Evolutionary conservation across 176 grass and related monocot genomes (phyloP).

Genomic region (Zoysia pacifica): DNA sequence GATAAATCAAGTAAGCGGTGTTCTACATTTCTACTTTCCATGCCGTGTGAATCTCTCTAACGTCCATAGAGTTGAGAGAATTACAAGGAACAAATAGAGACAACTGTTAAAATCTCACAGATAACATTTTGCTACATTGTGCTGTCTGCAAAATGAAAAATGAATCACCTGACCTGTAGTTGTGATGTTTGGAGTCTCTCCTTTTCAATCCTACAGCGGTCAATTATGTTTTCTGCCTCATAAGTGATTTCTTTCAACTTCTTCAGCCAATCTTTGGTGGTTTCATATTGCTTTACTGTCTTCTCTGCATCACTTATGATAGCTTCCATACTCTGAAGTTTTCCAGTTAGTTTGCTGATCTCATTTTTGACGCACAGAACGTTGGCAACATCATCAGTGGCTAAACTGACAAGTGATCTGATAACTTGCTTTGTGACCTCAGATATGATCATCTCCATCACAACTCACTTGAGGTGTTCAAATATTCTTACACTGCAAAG

Average conservation of each 20-base stretch:
- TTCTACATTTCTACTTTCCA: background rate
- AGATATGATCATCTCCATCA: slow-evolving; percentile 46
- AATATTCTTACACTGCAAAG: slow-evolving; percentile 17
- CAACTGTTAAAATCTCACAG: background rate
- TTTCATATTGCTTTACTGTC: slow-evolving; percentile 37
- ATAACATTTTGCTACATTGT: background rate
- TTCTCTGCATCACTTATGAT: slow-evolving; percentile 41
- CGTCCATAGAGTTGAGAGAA: background rate
- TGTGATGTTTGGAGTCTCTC: slow-evolving; percentile 19
- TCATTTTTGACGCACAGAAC: slow-evolving; percentile 40
- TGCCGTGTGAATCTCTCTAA: background rate
- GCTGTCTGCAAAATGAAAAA: background rate
- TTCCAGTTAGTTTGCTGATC: slow-evolving; percentile 34
- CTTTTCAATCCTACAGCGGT: slow-evolving; percentile 40
- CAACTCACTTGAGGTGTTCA: slow-evolving; percentile 16
- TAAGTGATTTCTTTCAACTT: slow-evolving; percentile 32
- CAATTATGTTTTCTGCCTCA: slow-evolving; percentile 47
- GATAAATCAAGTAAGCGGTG: background rate
- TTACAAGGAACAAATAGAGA: background rate
- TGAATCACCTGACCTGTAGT: slow-evolving; percentile 25
- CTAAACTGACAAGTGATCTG: slow-evolving; percentile 25
- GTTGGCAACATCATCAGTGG: slow-evolving; percentile 37
- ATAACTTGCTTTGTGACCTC: slow-evolving; percentile 40
- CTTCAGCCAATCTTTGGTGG: slow-evolving; percentile 44
- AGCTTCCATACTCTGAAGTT: slow-evolving; percentile 29